Evolutionary conservation across 768 basidiomycete genomes (phyloP).

Genomic region (Trametes cubensis): DNA sequence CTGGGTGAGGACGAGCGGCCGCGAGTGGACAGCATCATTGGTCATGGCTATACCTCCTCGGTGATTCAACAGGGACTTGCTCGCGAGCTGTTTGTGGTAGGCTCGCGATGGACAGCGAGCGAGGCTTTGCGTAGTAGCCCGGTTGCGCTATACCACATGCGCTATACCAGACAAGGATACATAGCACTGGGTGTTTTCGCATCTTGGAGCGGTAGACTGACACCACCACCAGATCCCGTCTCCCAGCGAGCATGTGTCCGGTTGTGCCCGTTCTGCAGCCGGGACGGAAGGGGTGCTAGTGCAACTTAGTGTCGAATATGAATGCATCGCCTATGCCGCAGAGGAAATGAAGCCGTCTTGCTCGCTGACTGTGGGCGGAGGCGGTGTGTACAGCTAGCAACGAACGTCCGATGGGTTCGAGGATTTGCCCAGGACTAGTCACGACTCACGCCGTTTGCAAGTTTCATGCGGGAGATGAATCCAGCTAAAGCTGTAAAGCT

Average conservation of each 20-base stretch:
- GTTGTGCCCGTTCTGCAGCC: constrained; percentile 1
- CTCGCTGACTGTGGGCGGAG: neutral
- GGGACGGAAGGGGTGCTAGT: neutral
- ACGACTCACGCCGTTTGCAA: neutral
- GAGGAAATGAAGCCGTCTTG: neutral
- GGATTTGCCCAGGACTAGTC: neutral
- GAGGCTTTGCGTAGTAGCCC: neutral
- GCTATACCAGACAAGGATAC: constrained; percentile 17
- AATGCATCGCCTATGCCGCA: too few relatives aligned
- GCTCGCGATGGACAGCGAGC: neutral
- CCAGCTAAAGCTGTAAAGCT: too few relatives aligned
- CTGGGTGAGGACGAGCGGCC: constrained; percentile 3
- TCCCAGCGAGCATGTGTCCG: constrained; percentile 13
- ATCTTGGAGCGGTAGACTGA: neutral
- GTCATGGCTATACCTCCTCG: constrained; percentile 19
- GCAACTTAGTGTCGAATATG: neutral
- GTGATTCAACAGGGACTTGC: constrained; percentile 1
- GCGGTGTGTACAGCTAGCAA: neutral
- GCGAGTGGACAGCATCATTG: constrained; percentile 15
- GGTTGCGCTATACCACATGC: neutral
- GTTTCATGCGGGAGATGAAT: neutral
- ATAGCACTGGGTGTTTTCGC: neutral
- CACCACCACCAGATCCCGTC: constrained; percentile 20
- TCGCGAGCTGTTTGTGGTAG: neutral
- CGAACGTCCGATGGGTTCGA: neutral